Base-by-base conservation (phyloP, 2,329 filamentous ascomycete species). In the Penicillium sp. region DNA sequence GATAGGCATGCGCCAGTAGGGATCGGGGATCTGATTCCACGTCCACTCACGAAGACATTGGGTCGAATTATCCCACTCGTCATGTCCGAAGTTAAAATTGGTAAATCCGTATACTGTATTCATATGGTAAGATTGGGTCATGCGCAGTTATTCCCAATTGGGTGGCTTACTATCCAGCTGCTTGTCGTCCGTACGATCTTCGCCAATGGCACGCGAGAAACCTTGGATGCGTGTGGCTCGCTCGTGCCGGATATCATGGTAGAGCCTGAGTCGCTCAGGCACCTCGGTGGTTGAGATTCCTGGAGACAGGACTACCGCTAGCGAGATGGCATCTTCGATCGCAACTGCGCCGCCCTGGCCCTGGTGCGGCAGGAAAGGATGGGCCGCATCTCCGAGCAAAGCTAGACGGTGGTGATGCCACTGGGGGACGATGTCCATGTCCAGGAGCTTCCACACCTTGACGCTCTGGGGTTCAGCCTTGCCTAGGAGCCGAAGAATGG, bases 341-440 rank as follows among this genome's bases (percentile, higher is more conserved):
- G 84, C 83, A 49, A 79, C 72, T 0, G 69, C 81, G 8, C 76
- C 83, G 2, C 82, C 83, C 60, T 83, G 80, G 0, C 76, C 81
- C 64, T 81, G 79, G 53, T 81, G 77, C 13, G 82, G 83, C 0
- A 82, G 68, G 58, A 86, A 85, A 0, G 83, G 82, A 61, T 87
- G 83, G 0, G 81, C 83, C 0, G 83, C 81, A 60, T 87, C 83
- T 0, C 84, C 83, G 0, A 87, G 64, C 0, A 85, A 63, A 1
- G 75, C 80, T 17, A 85, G 61, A 5, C 70, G 73, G 0, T 66
- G 77, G 2, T 77, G 73, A 0, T 72, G 69, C 77, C 81, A 87
- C 0, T 66, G 72, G 0, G 76, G 73, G 15, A 86, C 63, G 1
- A 72, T 66, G 4, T 78, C 74, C 78, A 84, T 83, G 54, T 87